A percentile compares a stretch with the other conserved stretches of the same genome.
phyloP scores from a whole-genome alignment of 2,329 filamentous ascomycete genomes.

The Paraconiothyrium sp. region DNA sequence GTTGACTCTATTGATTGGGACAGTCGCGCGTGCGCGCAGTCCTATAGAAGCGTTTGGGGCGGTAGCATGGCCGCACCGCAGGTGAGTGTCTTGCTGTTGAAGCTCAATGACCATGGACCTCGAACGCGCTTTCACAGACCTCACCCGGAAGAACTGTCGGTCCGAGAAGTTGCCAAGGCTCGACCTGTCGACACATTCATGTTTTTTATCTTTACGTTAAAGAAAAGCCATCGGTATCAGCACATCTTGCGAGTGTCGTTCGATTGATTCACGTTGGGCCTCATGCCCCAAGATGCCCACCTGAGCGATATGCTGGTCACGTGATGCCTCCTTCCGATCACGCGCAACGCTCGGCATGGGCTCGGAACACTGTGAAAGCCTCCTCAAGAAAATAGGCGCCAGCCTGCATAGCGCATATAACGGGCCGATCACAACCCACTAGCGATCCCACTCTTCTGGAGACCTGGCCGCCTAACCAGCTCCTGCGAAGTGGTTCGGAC shows the following conservation, averaged over 20 bases:
- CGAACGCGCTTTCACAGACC: not conserved
- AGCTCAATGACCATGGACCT: not conserved
- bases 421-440: constrained; percentile 3
- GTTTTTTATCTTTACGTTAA: not conserved
- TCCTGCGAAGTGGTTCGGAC: not conserved
- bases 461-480: not conserved
- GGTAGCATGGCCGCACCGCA: constrained; percentile 4
- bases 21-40: not conserved
- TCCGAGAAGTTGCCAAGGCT: not conserved
- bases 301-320: not conserved
- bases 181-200: too few species aligned
- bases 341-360: not conserved
- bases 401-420: constrained; percentile 6
- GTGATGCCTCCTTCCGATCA: not conserved
- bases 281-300: not conserved
- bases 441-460: not conserved
- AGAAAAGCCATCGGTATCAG: not conserved
- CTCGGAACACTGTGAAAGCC: not conserved
- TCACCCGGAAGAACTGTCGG: constrained; percentile 8
- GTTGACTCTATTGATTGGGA: constrained; percentile 9
- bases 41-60: not conserved
- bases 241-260: not conserved
- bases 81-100: constrained; percentile 1
- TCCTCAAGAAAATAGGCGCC: not conserved
- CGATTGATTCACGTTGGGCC: not conserved